Base-by-base conservation (phyloP, 192 early-diverging fungal species). In the Entophlyctis helioformis region DNA sequence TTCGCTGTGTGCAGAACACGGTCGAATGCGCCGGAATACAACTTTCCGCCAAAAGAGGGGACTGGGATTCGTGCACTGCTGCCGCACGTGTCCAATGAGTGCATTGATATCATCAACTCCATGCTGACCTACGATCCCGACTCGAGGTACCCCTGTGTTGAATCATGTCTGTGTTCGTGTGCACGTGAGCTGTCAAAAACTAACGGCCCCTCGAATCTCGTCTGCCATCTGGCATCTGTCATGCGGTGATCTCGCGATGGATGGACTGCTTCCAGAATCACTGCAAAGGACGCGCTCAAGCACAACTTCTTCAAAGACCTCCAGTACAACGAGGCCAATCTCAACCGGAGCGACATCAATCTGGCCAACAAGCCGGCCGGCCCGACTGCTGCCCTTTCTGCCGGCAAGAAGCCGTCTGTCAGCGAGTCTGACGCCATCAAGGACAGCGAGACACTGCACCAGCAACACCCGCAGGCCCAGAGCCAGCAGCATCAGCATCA, bases 111-210 rank as follows among this genome's bases (percentile, higher is more conserved):
- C 15, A 63, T 75, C 26, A 53, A 55, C 39, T 42, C 44, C 12
- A 22, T 75, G 27, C 48, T 75, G 13, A 57, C 60, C 0, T 75
- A 75, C 49, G 60, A 75, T 39, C 72, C 72, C 10, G 69, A 75
- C 42, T 54, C 62, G 11, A 38, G 72, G 71, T 72, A 45, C 12
- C 26, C 11, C 7, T 31, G 32, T 6, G 19, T 31, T 26, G 42
- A 23, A 3, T 10, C 24, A 19, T 33, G 8, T 18, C 13, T 5
- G 47, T 1, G 9, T 28, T 15, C 11, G 18, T 11, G 15, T 11
- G 10, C 47, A 41, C 11, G 29, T 40, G 11, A 22, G 8, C 15
- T 48, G 9, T 48, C 9, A 48, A 27, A 20, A 11, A 1, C 2
- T 29, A 18, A 44, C 20, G 22, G 13, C 1, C 23, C 11, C 35